Evolutionary conservation across 208 protist species (phyloP), one percentile per base, ranked within the genome.

Genomic region (Leishmania major): DNA sequence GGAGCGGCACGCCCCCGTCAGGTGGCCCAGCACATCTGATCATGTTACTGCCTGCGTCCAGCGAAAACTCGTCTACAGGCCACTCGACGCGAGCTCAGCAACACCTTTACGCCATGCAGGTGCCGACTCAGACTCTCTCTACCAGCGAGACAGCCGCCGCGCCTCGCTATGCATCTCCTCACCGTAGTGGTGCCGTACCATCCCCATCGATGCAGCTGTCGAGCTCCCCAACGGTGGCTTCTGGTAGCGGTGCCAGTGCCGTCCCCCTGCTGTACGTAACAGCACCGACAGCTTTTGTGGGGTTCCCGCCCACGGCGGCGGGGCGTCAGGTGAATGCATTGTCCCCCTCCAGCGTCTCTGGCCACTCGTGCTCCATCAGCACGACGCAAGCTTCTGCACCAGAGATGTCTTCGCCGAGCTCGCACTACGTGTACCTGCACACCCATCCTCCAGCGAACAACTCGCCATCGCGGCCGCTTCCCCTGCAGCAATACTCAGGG

Each of bases 31-130:
- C 51, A 3, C 73, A 77, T 10, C 25, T 59, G 31, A n/a, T 45
- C 53, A 62, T 77, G 73, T 7, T 62, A 19, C 7, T 57, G 25
- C 73, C 73, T 40, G 37, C 73, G 19, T 77, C 31, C 53, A 57
- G 19, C 51, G 73, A 55, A 3, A 77, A 31, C 51, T 77, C 51
- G 28, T 28, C 35, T 55, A 59, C 73, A 60, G 73, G 31, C n/a
- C n/a, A 55, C n/a, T 35, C 51, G 22, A 25, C 73, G 35, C 73
- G 40, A 10, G 51, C 13, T 31, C 73, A 49, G 45, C 40, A 57
- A n/a, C 40, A 51, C 13, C 71, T 31, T 17, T 77, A 77, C 73
- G 35, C 51, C n/a, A 59, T 77, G 51, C 73, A 37, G 73, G 73
- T 45, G 51, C 51, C 47, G 5, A 31, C 53, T 3, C 51, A 55